Base-by-base conservation (phyloP, 1,284 basidiomycete species). In the Cryptococcus depauperatus region DNA sequence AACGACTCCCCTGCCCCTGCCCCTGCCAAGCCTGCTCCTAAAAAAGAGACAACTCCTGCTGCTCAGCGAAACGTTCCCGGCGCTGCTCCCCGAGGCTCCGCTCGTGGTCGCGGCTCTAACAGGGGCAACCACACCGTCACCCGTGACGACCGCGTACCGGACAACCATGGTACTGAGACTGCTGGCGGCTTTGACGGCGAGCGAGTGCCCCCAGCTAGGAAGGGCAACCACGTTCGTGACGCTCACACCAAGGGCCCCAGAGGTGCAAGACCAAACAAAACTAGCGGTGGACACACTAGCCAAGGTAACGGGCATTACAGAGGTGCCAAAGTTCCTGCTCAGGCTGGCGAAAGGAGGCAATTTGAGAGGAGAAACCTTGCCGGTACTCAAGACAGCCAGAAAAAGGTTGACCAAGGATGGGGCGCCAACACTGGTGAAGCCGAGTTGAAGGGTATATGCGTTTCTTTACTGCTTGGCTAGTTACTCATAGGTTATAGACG, bases 381-480 rank as follows among this genome's bases (percentile, higher is more conserved):
- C 43, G 54, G 56, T 44, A 52, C 53, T 35, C 46, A 83, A 68
- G 90, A 95, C 73, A 83, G 85, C 35, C 84, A 89, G 59, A 95
- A 95, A 79, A 86, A 86, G 75, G 73, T 91, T 58, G 83, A 85
- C 69, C 85, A 89, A 68, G 84, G 82, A 55, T 95, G 89, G 89
- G 89, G 89, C 55, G 85, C 84, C 49, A 85, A 88, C 59, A 86
- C 91, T 61, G 85, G 82, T 61, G 76, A 75, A 56, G 77, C 75
- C 37, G 90, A 93, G 71, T 74, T 82, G 60, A 79, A 77, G 48
- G 85, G 80, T 54, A 72, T 65, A 48, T 70, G 57, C 44, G n/a
- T 16, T 7, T 41, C 26, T n/a, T n/a, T 34, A n/a, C n/a, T 16
- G 19, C 22, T 16, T 9, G 7, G 28, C 22, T 21, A 19, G 23